These are phyloP conservation scores for Candida smagusa DNA, from an alignment of 1,139 yeast genomes.

Conservation along the genomic window DNA sequence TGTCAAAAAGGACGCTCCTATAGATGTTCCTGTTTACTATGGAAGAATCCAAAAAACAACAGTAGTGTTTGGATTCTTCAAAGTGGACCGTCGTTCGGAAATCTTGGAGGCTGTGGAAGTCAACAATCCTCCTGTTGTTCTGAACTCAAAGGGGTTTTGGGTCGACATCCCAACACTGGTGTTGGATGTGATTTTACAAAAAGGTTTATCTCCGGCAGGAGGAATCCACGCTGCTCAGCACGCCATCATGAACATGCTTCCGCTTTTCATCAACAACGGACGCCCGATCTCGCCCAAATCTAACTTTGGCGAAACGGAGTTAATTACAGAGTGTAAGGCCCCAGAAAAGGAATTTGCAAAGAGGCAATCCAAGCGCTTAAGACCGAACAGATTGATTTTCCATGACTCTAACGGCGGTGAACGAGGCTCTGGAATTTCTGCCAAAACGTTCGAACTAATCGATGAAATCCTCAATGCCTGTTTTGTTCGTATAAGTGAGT, in stretches of 20 bases:
- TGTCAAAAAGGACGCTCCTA: constrained; percentile 14
- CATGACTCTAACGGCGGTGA: constrained; percentile 80
- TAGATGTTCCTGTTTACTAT: constrained; percentile 66
- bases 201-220: constrained; percentile 70
- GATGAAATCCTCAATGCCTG: constrained; percentile 64
- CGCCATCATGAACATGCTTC: constrained; percentile 73
- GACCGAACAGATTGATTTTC: constrained; percentile 86
- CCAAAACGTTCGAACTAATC: constrained; percentile 75
- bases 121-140: constrained; percentile 75
- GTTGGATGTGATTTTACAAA: constrained; percentile 53
- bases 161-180: constrained; percentile 71
- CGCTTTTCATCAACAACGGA: constrained; percentile 48
- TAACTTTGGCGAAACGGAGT: constrained; percentile 54
- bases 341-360: constrained; percentile 91
- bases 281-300: constrained; percentile 51
- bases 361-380: constrained; percentile 58
- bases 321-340: constrained; percentile 92
- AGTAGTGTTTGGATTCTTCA: constrained; percentile 88
- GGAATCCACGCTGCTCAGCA: constrained; percentile 98
- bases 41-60: constrained; percentile 73
- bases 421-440: constrained; percentile 74
- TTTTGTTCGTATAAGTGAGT: constrained; percentile 52
- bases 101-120: constrained; percentile 92
- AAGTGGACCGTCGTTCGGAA: constrained; percentile 69
- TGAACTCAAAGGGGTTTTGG: constrained; percentile 83